Percentiles rank a stretch among this genome's conserved stretches.
Conservation (phyloP, 2,329 filamentous ascomycete species). For the Phyllosticta capitalensis region DNA sequence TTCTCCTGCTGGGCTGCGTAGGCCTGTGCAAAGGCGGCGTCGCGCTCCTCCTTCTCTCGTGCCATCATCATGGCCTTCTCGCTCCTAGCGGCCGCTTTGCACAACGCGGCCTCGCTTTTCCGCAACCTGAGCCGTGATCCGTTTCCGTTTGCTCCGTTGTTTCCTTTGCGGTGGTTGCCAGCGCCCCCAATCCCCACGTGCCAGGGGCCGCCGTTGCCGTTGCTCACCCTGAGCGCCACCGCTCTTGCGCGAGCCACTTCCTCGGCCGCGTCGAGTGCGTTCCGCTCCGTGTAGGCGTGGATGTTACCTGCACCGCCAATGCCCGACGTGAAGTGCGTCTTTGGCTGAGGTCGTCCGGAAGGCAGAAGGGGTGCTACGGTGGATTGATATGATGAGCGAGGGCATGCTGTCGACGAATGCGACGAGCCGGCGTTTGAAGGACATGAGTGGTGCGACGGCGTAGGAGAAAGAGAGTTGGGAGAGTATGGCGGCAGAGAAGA, state of each 20-base stretch:
- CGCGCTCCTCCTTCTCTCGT: neutral
- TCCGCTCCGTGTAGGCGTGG: slow-evolving; percentile 4
- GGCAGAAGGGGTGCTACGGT: neutral
- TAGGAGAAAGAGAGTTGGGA: slow-evolving; percentile 3
- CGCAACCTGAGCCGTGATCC: neutral
- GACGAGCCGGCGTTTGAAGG: neutral
- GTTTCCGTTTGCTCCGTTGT: too few species aligned
- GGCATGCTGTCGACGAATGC: neutral
- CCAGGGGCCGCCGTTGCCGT: neutral
- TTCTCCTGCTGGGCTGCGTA: neutral
- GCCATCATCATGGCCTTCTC: slow-evolving; percentile 1
- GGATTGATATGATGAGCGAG: neutral
- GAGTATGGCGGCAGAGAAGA: slow-evolving; percentile 3
- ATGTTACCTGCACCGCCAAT: slow-evolving; percentile 16
- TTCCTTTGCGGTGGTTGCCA: slow-evolving; percentile 13
- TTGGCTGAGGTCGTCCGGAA: neutral
- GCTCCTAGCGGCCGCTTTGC: neutral
- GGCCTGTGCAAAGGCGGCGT: neutral
- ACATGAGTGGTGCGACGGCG: neutral
- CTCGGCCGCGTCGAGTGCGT: slow-evolving; percentile 4
- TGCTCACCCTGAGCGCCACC: neutral
- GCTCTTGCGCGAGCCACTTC: slow-evolving; percentile 6
- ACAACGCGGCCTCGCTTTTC: neutral
- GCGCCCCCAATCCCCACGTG: slow-evolving; percentile 16
- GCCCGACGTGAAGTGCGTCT: slow-evolving; percentile 13